A percentile compares a stretch with the other conserved stretches of the same genome.
Conservation (phyloP, 169 alveolate genomes). For the Plasmodium reichenowi region DNA sequence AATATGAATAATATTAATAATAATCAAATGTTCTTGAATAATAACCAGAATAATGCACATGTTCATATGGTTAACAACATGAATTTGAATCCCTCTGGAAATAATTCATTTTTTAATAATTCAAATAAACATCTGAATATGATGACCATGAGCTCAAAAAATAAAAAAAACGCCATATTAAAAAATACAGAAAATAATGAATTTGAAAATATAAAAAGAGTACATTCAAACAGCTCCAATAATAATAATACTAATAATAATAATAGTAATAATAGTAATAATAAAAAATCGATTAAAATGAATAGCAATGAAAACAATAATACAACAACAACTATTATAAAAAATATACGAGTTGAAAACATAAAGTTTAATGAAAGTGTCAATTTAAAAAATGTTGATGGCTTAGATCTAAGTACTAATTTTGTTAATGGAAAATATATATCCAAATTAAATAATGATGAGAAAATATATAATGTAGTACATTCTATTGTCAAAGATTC, state of each 20-base stretch:
- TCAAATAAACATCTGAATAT: background rate
- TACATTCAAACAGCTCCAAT: background rate
- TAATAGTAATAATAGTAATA: background rate
- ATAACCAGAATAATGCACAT: background rate
- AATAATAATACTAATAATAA: slow-evolving; percentile 5
- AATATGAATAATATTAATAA: background rate
- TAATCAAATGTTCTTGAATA: background rate
- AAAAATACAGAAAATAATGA: background rate
- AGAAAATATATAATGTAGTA: slow-evolving; percentile 45
- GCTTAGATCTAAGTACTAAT: slow-evolving; percentile 31
- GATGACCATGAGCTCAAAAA: background rate
- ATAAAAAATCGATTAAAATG: background rate
- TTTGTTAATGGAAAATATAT: slow-evolving; percentile 55
- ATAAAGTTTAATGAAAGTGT: slow-evolving; percentile 39
- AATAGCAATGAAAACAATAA: slow-evolving; percentile 6
- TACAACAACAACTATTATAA: slow-evolving; percentile 4
- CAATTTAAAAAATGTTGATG: slow-evolving; percentile 49
- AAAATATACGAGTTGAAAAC: slow-evolving; percentile 36
- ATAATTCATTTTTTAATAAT: background rate
- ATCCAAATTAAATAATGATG: slow-evolving; percentile 31
- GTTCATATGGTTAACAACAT: background rate
- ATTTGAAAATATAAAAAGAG: slow-evolving; percentile 9
- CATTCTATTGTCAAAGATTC: slow-evolving; percentile 48
- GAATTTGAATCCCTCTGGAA: background rate
- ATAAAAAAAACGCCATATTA: background rate